phyloP scores from a whole-genome alignment of 2,329 filamentous ascomycete genomes.

The Apiospora malaysiana region DNA sequence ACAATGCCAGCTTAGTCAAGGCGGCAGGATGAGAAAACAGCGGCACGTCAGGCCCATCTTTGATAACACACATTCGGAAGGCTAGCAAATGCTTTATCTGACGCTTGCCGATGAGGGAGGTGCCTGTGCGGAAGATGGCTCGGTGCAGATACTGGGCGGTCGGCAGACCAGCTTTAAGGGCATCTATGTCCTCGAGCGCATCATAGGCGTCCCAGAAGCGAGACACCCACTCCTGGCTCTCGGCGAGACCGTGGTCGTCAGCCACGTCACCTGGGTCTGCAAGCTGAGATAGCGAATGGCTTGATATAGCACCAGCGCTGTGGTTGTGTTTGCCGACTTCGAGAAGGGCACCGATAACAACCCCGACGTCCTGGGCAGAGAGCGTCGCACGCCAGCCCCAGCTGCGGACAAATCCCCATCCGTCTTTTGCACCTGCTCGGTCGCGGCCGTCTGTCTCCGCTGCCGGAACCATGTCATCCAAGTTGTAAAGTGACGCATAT shows the following conservation, averaged over 20 bases:
- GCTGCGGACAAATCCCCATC: constrained; percentile 95
- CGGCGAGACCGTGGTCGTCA: constrained; percentile 53
- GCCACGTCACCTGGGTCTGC: constrained; percentile 37
- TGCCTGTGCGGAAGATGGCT: constrained; percentile 92
- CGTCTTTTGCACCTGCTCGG: constrained; percentile 78
- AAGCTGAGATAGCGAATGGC: constrained; percentile 34
- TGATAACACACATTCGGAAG: constrained; percentile 95
- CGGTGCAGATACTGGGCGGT: constrained; percentile 89
- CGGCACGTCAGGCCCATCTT: constrained; percentile 89
- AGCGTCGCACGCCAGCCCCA: constrained; percentile 98
- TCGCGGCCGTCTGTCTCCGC: constrained; percentile 73
- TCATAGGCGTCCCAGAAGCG: constrained; percentile 77
- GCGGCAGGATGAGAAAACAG: constrained; percentile 94
- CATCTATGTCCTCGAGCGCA: constrained; percentile 74
- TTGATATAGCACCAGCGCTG: constrained; percentile 33
- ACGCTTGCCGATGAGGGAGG: constrained; percentile 87
- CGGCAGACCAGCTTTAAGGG: constrained; percentile 76
- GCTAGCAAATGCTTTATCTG: constrained; percentile 92
- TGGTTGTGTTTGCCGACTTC: constrained; percentile 75
- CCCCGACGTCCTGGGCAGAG: constrained; percentile 91
- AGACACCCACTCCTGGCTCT: constrained; percentile 68
- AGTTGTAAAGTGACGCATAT: constrained; percentile 90
- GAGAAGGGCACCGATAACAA: constrained; percentile 87
- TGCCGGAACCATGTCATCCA: constrained; percentile 90
- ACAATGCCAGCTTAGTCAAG: constrained; percentile 89